Evolutionary conservation across 2,329 filamentous ascomycete species (phyloP).

Genomic region (Cordyceps cateniannulata): DNA sequence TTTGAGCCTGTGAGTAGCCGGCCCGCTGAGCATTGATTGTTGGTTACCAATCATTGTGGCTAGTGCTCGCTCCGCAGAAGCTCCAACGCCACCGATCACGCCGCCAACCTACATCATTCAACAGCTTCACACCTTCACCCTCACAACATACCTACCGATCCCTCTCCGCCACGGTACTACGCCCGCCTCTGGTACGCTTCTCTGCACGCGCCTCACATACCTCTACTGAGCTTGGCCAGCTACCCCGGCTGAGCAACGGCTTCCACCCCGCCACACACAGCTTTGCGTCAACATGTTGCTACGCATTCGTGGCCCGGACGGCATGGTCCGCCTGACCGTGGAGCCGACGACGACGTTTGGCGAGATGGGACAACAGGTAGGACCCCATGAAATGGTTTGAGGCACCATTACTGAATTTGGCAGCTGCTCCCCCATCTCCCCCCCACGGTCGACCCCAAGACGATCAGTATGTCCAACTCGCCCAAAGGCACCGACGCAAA

Average conservation of each 20-base stretch:
- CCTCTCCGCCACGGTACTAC: neutral
- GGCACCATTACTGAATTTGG: conserved; percentile 15
- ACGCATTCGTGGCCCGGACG: conserved; percentile 83
- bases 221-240: conserved; percentile 2
- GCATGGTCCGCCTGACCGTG: conserved; percentile 80
- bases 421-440: conserved; percentile 56
- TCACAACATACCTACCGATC: neutral
- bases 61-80: conserved; percentile 8
- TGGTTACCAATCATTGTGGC: conserved; percentile 4
- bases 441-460: conserved; percentile 52
- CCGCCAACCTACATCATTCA: conserved; percentile 3
- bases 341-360: conserved; percentile 68
- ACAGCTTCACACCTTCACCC: conserved; percentile 1
- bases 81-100: conserved; percentile 10
- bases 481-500: conserved; percentile 54
- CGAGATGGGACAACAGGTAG: conserved; percentile 49
- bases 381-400: conserved; percentile 6
- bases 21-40: too few relatives aligned
- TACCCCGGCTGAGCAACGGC: neutral
- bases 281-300: conserved; percentile 59
- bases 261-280: neutral
- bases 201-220: too few relatives aligned
- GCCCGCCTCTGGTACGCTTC: neutral
- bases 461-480: conserved; percentile 56
- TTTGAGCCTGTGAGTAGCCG: too few relatives aligned